phyloP scores from a whole-genome alignment of 352 stramenopile genomes.

The Phytophthora quininea region DNA sequence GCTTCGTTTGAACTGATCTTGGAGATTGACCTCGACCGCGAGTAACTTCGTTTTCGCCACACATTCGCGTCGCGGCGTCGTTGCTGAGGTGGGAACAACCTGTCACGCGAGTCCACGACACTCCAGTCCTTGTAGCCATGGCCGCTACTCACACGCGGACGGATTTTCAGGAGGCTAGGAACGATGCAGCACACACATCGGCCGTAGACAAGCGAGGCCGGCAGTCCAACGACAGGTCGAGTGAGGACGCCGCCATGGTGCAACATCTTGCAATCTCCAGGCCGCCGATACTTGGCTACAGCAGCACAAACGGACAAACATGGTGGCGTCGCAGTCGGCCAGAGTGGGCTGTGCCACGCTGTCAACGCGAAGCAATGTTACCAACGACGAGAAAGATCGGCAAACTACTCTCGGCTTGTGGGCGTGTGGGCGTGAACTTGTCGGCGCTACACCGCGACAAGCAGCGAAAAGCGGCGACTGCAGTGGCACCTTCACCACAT shows the following conservation, averaged over 20 bases:
- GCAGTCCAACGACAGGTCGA: neutral
- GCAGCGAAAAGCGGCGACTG: conserved; percentile 11
- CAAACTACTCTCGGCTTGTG: conserved; percentile 10
- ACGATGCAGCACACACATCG: neutral
- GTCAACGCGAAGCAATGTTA: conserved; percentile 18
- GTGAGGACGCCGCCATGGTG: conserved; percentile 6
- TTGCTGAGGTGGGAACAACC: conserved; percentile 18
- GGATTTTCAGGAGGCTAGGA: conserved; percentile 6
- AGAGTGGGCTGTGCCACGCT: conserved; percentile 3
- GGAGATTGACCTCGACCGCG: conserved; percentile 23
- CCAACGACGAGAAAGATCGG: conserved; percentile 25
- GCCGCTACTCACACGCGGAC: conserved; percentile 27
- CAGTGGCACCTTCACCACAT: conserved; percentile 19
- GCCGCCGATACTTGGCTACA: conserved; percentile 2
- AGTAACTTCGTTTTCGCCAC: conserved; percentile 42
- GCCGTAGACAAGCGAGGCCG: neutral
- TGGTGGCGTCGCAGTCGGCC: conserved; percentile 6
- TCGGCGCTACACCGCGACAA: neutral
- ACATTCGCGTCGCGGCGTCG: conserved; percentile 33
- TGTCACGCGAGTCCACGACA: conserved; percentile 25
- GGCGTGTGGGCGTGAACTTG: neutral
- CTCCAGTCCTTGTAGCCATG: conserved; percentile 30
- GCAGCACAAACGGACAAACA: neutral
- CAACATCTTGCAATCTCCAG: conserved; percentile 30
- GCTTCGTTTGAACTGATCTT: conserved; percentile 29